Percentiles rank a stretch among this genome's conserved stretches.
These are phyloP conservation scores for Quercus phellos DNA, from an alignment of 331 rosid genomes.

Conservation along the genomic window DNA sequence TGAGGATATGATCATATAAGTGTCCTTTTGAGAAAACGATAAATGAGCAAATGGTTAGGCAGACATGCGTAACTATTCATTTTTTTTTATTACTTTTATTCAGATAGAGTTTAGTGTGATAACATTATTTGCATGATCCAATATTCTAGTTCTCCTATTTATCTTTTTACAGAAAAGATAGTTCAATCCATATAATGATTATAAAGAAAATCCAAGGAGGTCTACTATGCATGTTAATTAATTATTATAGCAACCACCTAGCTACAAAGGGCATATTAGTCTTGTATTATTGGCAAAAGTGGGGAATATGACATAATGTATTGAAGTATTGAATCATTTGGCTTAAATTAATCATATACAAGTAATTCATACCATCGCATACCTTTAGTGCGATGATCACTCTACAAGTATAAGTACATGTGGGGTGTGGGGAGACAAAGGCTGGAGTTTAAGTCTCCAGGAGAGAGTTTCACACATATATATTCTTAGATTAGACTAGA, in stretches of 20 bases:
- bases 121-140: background rate
- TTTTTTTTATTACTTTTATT: background rate
- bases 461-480: rapidly evolving
- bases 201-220: no score
- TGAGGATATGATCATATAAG: background rate
- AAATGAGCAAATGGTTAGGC: background rate
- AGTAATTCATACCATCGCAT: background rate
- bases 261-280: no score
- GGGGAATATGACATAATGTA: background rate
- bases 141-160: no score
- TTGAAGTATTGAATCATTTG: background rate
- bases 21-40: background rate
- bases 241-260: no score
- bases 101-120: background rate
- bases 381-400: rapidly evolving
- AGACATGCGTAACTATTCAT: background rate
- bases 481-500: rapidly evolving
- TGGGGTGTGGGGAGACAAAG: rapidly evolving
- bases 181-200: no score
- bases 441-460: rapidly evolving
- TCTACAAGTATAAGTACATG: no score
- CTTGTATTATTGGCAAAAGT: no score
- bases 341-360: background rate
- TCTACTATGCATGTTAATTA: no score
- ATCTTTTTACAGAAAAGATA: no score